These are phyloP conservation scores for Fraxinus excelsior DNA, from an alignment of 257 asterid genomes.

Conservation along the genomic window DNA sequence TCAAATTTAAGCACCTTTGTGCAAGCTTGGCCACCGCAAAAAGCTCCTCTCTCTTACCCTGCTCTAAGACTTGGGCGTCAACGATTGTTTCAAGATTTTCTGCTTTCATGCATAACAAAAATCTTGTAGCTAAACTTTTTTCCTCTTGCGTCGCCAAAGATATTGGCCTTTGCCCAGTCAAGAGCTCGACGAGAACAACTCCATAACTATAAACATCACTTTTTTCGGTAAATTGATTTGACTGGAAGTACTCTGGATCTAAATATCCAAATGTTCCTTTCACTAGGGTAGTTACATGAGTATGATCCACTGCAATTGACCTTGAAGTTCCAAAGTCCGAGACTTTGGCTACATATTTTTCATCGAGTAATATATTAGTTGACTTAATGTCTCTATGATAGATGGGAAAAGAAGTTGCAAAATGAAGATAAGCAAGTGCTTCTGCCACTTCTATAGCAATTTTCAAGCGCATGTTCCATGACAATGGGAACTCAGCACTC, in stretches of 20 bases:
- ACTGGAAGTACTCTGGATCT: background rate
- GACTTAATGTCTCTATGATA: background rate
- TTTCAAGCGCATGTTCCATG: background rate
- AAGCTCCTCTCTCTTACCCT: background rate
- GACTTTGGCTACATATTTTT: background rate
- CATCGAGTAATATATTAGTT: background rate
- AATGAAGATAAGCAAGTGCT: background rate
- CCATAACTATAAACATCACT: background rate
- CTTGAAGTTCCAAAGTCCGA: background rate
- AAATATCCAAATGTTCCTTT: background rate
- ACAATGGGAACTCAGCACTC: background rate
- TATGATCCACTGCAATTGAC: background rate
- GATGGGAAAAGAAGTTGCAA: background rate
- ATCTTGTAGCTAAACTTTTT: background rate
- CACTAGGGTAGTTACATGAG: background rate
- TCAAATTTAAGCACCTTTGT: constrained; percentile 1
- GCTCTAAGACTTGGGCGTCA: background rate
- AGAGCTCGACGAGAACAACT: background rate
- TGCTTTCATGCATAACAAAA: background rate
- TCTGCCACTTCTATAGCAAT: background rate
- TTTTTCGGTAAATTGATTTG: background rate
- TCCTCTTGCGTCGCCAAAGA: background rate
- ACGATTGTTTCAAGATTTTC: background rate
- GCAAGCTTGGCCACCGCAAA: background rate
- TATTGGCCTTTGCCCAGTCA: background rate